Evolutionary conservation across 768 basidiomycete species (phyloP).

Genomic region (Suillus occidentalis): DNA sequence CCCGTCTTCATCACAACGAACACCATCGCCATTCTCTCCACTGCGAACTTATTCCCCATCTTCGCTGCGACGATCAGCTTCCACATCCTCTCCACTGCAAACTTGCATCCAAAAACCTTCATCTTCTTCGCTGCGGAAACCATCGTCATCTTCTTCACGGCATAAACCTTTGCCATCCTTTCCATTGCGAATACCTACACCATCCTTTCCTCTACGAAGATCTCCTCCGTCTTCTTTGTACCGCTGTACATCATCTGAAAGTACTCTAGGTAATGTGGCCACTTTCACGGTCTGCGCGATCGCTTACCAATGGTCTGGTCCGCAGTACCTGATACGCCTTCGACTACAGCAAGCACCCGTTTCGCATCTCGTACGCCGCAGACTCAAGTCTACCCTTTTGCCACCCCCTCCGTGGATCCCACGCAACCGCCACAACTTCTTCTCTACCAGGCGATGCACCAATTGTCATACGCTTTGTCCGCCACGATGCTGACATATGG

Average conservation of each 20-base stretch:
- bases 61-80: background rate
- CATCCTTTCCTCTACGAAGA: background rate
- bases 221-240: background rate
- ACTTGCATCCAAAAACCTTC: background rate
- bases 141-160: background rate
- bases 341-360: slow-evolving; percentile 2
- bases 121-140: background rate
- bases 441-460: slow-evolving; percentile 41
- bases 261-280: background rate
- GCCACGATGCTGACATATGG: slow-evolving; percentile 28
- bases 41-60: background rate
- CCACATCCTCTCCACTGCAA: background rate
- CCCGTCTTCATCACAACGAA: background rate
- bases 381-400: slow-evolving; percentile 20
- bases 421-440: slow-evolving; percentile 39
- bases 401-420: slow-evolving; percentile 30
- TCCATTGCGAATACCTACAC: background rate
- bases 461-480: slow-evolving; percentile 40
- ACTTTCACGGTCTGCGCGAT: background rate
- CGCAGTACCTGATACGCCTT: background rate
- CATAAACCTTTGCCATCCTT: slow-evolving; percentile 13
- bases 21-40: slow-evolving; percentile 15
- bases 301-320: background rate
- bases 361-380: background rate
- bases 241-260: background rate